Percentiles rank a stretch among this genome's conserved stretches.
Evolutionary conservation across 345 rosid species (phyloP).

Genomic region (Lepidium africanum): DNA sequence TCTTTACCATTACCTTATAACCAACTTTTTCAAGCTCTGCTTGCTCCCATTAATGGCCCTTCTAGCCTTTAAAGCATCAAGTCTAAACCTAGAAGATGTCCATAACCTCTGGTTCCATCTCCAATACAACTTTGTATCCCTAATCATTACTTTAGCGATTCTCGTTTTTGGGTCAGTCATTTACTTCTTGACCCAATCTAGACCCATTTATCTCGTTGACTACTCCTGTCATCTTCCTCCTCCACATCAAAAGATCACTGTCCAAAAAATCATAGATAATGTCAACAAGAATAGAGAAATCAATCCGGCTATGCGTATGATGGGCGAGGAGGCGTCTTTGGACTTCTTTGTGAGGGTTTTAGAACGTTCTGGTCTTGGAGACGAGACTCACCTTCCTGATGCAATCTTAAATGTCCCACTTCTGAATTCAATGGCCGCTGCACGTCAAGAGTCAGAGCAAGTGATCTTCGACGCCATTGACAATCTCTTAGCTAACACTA

Average conservation of each 20-base stretch:
- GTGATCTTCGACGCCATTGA: constrained; percentile 82
- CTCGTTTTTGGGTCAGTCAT: constrained; percentile 41
- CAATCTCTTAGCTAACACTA: constrained; percentile 55
- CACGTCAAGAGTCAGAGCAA: constrained; percentile 78
- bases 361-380: constrained; percentile 82
- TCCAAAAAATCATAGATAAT: constrained; percentile 49
- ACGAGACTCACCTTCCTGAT: constrained; percentile 66
- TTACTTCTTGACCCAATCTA: constrained; percentile 55
- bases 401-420: constrained; percentile 59
- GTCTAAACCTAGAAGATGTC: constrained; percentile 44
- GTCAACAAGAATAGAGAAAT: constrained; percentile 45
- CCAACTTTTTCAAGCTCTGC: constrained; percentile 50
- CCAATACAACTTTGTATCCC: constrained; percentile 44
- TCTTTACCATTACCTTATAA: constrained; percentile 54
- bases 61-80: constrained; percentile 40
- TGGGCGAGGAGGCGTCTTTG: constrained; percentile 39
- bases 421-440: constrained; percentile 65
- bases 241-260: constrained; percentile 36
- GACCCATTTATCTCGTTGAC: constrained; percentile 51
- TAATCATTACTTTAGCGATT: constrained; percentile 32
- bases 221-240: constrained; percentile 84
- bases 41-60: constrained; percentile 55
- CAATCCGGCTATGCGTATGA: constrained; percentile 31
- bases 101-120: constrained; percentile 44
- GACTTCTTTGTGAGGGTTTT: constrained; percentile 55